phyloP scores from a whole-genome alignment of 2,329 filamentous ascomycete species.

The Didymella arachidicola region DNA sequence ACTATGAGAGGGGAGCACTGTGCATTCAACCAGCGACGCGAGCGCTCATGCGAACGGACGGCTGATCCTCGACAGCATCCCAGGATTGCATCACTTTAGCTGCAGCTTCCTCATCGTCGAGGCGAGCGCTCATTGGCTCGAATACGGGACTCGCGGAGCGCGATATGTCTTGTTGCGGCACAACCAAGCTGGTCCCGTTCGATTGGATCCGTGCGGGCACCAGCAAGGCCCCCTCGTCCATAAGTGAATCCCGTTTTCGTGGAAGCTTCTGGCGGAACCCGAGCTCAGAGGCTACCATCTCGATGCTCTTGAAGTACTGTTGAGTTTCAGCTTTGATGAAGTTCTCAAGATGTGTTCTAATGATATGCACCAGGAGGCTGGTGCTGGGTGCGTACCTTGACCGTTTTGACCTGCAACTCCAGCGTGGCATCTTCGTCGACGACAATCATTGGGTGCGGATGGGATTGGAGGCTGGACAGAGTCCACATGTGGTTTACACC shows the following conservation, averaged over 20 bases:
- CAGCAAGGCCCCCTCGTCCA: slow-evolving; percentile 38
- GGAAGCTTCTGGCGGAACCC: slow-evolving; percentile 57
- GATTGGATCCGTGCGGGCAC: slow-evolving; percentile 28
- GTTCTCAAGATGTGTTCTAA: neutral
- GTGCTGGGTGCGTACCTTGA: slow-evolving; percentile 26
- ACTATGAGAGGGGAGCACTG: neutral
- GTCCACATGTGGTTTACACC: slow-evolving; percentile 93
- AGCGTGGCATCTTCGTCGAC: slow-evolving; percentile 75
- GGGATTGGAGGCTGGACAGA: slow-evolving; percentile 79
- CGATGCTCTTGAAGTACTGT: slow-evolving; percentile 60
- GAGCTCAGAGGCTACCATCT: slow-evolving; percentile 55
- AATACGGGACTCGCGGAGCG: slow-evolving; percentile 45
- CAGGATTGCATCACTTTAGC: slow-evolving; percentile 27
- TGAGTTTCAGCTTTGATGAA: slow-evolving; percentile 19
- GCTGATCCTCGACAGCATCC: slow-evolving; percentile 41
- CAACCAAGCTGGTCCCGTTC: slow-evolving; percentile 37
- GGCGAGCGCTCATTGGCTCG: slow-evolving; percentile 47
- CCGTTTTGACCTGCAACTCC: slow-evolving; percentile 57
- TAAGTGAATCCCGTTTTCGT: slow-evolving; percentile 46
- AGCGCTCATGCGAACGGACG: slow-evolving; percentile 43
- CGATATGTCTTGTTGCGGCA: slow-evolving; percentile 43
- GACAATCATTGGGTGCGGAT: slow-evolving; percentile 82
- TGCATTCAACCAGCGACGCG: slow-evolving; percentile 33
- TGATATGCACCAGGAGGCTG: slow-evolving; percentile 11
- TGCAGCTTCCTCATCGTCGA: slow-evolving; percentile 36